Percentiles rank a stretch among this genome's conserved stretches.
Conservation (phyloP, 2,329 filamentous ascomycete genomes). For the Endoconidiophora laricicola region DNA sequence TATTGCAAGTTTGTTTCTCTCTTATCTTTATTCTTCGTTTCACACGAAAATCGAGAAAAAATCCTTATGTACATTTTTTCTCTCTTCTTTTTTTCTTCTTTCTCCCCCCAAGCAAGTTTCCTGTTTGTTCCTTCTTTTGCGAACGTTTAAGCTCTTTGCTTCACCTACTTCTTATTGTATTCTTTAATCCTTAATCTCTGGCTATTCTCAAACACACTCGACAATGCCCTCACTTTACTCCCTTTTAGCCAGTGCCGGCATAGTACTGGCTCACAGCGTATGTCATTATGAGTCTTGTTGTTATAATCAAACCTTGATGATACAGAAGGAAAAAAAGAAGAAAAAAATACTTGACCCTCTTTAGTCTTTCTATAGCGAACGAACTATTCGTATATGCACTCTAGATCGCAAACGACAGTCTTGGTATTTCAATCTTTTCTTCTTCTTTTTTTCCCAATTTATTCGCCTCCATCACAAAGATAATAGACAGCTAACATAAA, state of each 20-base stretch:
- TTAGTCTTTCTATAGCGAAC: too few species aligned
- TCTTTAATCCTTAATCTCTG: not conserved
- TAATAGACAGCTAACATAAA: not conserved
- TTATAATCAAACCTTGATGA: not conserved
- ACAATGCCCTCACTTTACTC: not conserved
- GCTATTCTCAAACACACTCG: not conserved
- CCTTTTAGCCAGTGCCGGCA: not conserved
- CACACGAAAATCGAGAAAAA: not conserved
- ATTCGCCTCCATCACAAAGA: not conserved
- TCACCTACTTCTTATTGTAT: conserved; percentile 1
- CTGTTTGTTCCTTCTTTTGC: not conserved
- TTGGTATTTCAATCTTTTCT: not conserved
- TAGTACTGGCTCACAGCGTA: conserved; percentile 5
- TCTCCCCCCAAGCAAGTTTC: not conserved
- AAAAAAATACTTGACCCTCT: too few species aligned
- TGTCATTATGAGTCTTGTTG: not conserved
- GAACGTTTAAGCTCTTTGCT: not conserved
- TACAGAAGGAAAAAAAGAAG: too few species aligned
- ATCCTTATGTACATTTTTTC: not conserved
- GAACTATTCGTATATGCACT: too few species aligned
- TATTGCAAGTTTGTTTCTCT: too few species aligned
- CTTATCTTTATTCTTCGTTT: too few species aligned
- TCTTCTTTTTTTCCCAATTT: not conserved
- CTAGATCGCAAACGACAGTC: not conserved
- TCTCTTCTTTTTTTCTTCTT: not conserved